Evolutionary conservation across 106 monocot genomes (phyloP).

Genomic region (Dendrobium catenatum): DNA sequence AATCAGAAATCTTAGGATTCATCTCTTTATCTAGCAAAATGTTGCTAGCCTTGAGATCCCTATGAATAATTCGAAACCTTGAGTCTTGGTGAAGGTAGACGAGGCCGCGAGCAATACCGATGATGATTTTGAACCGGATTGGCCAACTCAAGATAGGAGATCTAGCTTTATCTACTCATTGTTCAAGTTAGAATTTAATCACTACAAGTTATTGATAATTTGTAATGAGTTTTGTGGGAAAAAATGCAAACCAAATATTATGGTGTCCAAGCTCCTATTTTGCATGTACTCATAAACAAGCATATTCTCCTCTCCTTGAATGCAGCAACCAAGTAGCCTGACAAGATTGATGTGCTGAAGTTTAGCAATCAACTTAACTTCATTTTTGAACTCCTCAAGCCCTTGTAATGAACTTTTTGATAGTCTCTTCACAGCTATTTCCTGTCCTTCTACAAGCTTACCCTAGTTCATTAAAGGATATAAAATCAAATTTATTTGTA

Average conservation of each 20-base stretch:
- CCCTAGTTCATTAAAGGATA: conserved; percentile 20
- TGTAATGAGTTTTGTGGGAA: neutral
- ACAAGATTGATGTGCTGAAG: conserved; percentile 58
- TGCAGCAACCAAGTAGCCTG: conserved; percentile 45
- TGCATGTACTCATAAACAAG: conserved; percentile 52
- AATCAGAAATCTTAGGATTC: conserved; percentile 37
- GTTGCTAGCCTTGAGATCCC: conserved; percentile 30
- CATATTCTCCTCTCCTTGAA: conserved; percentile 48
- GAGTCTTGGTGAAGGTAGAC: conserved; percentile 32
- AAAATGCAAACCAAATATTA: conserved; percentile 33
- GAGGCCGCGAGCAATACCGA: conserved; percentile 22
- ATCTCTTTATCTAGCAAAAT: conserved; percentile 17
- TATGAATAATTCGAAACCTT: conserved; percentile 26
- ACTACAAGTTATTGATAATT: neutral
- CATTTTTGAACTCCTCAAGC: conserved; percentile 54
- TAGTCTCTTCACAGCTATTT: conserved; percentile 52
- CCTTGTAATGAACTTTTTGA: conserved; percentile 51
- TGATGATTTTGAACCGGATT: conserved; percentile 15
- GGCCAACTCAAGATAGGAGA: conserved; percentile 12
- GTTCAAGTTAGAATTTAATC: neutral
- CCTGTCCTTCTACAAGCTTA: conserved; percentile 19
- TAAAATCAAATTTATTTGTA: neutral
- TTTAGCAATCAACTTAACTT: conserved; percentile 48
- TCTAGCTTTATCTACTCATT: neutral
- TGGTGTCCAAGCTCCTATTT: conserved; percentile 46